Conservation (phyloP, 2,329 filamentous ascomycete species). For the Geosmithia putterillii region DNA sequence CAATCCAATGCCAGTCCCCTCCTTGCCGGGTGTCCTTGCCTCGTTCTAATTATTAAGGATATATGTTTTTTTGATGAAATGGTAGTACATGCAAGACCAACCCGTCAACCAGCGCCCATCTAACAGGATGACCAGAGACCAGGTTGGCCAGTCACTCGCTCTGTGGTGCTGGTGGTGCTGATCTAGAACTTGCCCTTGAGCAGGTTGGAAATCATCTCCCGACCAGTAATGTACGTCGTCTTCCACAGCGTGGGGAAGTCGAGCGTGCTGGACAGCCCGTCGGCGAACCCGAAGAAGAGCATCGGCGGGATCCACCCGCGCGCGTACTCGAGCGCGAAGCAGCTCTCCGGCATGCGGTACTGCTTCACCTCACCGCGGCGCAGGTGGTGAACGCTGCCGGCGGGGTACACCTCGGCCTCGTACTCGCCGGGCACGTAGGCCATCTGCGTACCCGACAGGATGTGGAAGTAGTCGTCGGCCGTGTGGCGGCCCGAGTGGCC, state of each 20-base stretch:
- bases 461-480: slow-evolving; percentile 91
- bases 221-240: slow-evolving; percentile 61
- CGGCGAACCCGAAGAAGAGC: slow-evolving; percentile 81
- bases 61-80: too few relatives aligned
- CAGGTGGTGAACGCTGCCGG: slow-evolving; percentile 61
- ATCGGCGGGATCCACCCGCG: slow-evolving; percentile 87
- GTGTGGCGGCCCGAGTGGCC: slow-evolving; percentile 83
- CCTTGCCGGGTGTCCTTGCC: too few relatives aligned
- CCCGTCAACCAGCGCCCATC: too few relatives aligned
- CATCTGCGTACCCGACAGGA: slow-evolving; percentile 65
- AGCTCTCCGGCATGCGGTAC: slow-evolving; percentile 66
- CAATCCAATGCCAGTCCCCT: too few relatives aligned
- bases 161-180: neutral
- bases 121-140: too few relatives aligned
- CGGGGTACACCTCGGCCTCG: slow-evolving; percentile 55
- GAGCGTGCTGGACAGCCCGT: slow-evolving; percentile 67
- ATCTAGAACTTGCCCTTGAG: slow-evolving; percentile 54
- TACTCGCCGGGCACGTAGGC: slow-evolving; percentile 61
- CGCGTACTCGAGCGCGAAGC: slow-evolving; percentile 76
- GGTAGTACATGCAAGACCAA: too few relatives aligned
- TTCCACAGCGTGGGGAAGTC: slow-evolving; percentile 78
- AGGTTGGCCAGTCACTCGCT: too few relatives aligned
- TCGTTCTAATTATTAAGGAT: too few relatives aligned
- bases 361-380: slow-evolving; percentile 62
- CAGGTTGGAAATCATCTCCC: slow-evolving; percentile 67